These are phyloP conservation scores for Tympanopsis confertula DNA, from an alignment of 2,329 filamentous ascomycete genomes.

Conservation along the genomic window DNA sequence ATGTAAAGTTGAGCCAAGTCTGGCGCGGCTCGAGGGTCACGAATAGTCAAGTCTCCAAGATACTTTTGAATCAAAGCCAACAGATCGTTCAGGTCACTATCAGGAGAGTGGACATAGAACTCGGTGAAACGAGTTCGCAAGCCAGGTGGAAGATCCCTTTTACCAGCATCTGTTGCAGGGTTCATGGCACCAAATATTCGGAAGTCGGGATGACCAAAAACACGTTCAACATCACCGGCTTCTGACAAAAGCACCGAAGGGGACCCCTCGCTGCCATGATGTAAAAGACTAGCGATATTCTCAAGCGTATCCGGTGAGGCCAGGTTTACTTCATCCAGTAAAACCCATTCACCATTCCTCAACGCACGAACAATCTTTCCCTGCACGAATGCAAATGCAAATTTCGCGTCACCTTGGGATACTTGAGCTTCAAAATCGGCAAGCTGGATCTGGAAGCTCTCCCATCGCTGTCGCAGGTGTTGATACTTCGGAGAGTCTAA, in stretches of 20 bases:
- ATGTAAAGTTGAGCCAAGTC: constrained; percentile 83
- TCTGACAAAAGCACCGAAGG: constrained; percentile 86
- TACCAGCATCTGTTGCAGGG: constrained; percentile 91
- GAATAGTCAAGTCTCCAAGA: constrained; percentile 58
- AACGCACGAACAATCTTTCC: constrained; percentile 94
- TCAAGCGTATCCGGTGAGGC: constrained; percentile 91
- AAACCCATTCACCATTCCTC: constrained; percentile 89
- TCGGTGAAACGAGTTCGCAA: constrained; percentile 90
- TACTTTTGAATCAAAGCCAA: constrained; percentile 82
- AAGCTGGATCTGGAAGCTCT: constrained; percentile 62
- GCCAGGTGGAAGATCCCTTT: constrained; percentile 81
- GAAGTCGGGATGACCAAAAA: constrained; percentile 83
- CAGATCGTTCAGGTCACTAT: constrained; percentile 75
- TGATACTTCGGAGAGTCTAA: constrained; percentile 42
- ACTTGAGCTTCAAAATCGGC: constrained; percentile 73
- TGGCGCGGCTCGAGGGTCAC: constrained; percentile 61
- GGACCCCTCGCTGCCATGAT: constrained; percentile 42
- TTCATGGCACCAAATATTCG: constrained; percentile 99
- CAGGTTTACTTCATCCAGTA: constrained; percentile 94
- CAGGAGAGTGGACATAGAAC: constrained; percentile 83
- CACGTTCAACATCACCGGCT: constrained; percentile 81
- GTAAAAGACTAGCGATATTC: constrained; percentile 78
- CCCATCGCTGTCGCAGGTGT: constrained; percentile 60
- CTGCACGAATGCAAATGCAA: constrained; percentile 92
- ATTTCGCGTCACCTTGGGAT: constrained; percentile 58